Percentiles rank a stretch among this genome's conserved stretches.
Evolutionary conservation across 1,284 basidiomycete species (phyloP).

Genomic region (Psilocybe mexicana): DNA sequence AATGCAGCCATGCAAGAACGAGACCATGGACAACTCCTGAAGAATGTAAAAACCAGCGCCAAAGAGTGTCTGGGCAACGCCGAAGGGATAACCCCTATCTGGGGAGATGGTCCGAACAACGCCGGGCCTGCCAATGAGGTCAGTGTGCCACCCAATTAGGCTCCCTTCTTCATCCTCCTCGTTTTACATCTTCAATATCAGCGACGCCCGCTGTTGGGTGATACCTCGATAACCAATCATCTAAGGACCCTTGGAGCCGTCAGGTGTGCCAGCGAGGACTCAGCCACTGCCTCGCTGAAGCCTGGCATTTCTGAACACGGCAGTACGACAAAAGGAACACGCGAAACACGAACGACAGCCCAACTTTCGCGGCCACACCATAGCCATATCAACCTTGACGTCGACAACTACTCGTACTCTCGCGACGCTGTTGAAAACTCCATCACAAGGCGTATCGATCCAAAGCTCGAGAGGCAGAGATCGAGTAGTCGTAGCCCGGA

Average conservation of each 20-base stretch:
- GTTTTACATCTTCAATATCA: slow-evolving; percentile 3
- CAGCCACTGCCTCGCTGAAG: not conserved
- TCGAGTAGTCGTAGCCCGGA: slow-evolving; percentile 18
- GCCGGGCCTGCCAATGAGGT: slow-evolving; percentile 12
- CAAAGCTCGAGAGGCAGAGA: slow-evolving; percentile 4
- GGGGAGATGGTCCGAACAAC: slow-evolving; percentile 13
- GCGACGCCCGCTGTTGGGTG: not conserved
- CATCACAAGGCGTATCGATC: not conserved
- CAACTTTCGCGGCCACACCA: not conserved
- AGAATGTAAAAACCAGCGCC: not conserved
- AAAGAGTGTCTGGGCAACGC: not conserved
- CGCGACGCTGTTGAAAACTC: slow-evolving; percentile 1
- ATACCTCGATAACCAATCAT: slow-evolving; percentile 3
- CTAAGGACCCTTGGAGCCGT: slow-evolving; percentile 2
- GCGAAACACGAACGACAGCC: not conserved
- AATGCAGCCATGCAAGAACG: not conserved
- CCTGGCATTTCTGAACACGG: not conserved
- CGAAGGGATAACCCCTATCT: slow-evolving; percentile 1
- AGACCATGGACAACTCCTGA: not conserved
- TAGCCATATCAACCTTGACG: not conserved
- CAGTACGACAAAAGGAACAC: slow-evolving; percentile 1
- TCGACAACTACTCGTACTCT: slow-evolving; percentile 4
- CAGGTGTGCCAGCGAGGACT: not conserved
- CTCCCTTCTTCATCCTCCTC: slow-evolving; percentile 3
- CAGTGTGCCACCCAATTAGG: slow-evolving; percentile 6